Base-by-base conservation (phyloP, 345 rosid genomes). In the Camelina sativa region DNA sequence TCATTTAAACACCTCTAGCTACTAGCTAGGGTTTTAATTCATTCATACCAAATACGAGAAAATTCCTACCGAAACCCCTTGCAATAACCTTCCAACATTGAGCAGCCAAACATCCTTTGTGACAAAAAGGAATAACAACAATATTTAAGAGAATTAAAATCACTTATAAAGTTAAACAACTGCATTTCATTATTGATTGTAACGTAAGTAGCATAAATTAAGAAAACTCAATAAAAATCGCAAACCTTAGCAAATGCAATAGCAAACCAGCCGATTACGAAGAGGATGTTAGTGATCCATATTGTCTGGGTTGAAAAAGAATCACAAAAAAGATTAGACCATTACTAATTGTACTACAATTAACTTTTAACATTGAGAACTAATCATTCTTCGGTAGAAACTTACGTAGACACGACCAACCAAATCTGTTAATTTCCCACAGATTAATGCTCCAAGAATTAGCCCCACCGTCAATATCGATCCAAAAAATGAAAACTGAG, bases 21-120 rank as follows among this genome's bases (percentile, higher is more conserved):
- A n/a, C n/a, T 34, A 34, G 37, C 30, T 28, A 28, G 37, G 9
- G 37, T 34, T 34, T 7, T 34, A 34, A 34, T 1, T 34, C 37
- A 34, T 34, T 34, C 37, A 7, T 34, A 34, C 97, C 92, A 86
- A 92, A 76, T 86, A 93, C 32, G 88, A 78, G 68, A 87, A 79
- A 1, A 91, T 76, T 46, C 96, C 98, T 65, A 90, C 67, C 19
- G 93, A 91, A 63, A 77, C 73, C 69, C 98, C 97, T 17, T 86
- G 82, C 53, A 82, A 66, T 19, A 91, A 62, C 74, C 97, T 82
- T 73, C 97, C 98, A 6, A 86, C 16, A 58, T 90, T 84, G 10
- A 90, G 89, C 83, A 74, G 80, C 88, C 82, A 84, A 52, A 84
- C 76, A 73, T 61, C 87, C 93, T 93, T 85, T 19, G 34, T 53